phyloP scores from a whole-genome alignment of 495 filamentous ascomycete genomes.

The Penicillium taxi region DNA sequence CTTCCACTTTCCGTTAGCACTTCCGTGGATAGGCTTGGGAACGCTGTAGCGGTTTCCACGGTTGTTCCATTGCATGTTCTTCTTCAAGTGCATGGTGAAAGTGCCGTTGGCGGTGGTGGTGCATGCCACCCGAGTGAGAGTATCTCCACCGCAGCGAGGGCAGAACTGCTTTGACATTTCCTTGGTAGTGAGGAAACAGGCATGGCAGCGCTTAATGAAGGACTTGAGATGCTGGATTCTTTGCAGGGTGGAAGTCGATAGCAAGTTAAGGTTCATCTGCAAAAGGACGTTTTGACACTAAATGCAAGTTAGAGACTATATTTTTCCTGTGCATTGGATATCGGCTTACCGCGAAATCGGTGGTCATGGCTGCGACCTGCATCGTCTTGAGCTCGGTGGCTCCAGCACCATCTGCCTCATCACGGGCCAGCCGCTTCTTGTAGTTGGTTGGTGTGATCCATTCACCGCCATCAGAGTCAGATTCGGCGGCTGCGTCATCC shows the following conservation, averaged over 20 bases:
- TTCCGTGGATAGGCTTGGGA: constrained; percentile 80
- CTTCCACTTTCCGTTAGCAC: constrained; percentile 62
- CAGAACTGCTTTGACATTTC: constrained; percentile 91
- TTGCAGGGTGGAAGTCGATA: constrained; percentile 62
- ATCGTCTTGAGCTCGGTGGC: constrained; percentile 53
- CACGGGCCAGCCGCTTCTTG: constrained; percentile 68
- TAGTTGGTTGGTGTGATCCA: constrained; percentile 97
- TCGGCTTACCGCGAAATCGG: constrained; percentile 75
- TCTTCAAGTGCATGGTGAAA: constrained; percentile 84
- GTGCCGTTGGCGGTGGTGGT: constrained; percentile 69
- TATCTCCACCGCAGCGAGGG: constrained; percentile 77
- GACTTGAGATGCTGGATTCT: constrained; percentile 74
- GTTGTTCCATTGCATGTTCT: constrained; percentile 94
- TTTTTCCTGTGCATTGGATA: not conserved
- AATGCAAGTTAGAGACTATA: constrained; percentile 6
- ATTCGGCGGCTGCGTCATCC: constrained; percentile 45
- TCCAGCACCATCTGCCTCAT: constrained; percentile 39
- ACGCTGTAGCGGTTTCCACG: constrained; percentile 83
- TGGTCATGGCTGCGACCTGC: constrained; percentile 79
- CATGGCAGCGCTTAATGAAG: constrained; percentile 88
- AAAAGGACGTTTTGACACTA: constrained; percentile 81
- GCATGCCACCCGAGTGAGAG: constrained; percentile 79
- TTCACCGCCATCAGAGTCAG: constrained; percentile 61
- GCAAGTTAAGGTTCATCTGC: constrained; percentile 87
- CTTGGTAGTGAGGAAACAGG: constrained; percentile 79